These are phyloP conservation scores for Corylus americana DNA, from an alignment of 306 rosid genomes.

Conservation along the genomic window DNA sequence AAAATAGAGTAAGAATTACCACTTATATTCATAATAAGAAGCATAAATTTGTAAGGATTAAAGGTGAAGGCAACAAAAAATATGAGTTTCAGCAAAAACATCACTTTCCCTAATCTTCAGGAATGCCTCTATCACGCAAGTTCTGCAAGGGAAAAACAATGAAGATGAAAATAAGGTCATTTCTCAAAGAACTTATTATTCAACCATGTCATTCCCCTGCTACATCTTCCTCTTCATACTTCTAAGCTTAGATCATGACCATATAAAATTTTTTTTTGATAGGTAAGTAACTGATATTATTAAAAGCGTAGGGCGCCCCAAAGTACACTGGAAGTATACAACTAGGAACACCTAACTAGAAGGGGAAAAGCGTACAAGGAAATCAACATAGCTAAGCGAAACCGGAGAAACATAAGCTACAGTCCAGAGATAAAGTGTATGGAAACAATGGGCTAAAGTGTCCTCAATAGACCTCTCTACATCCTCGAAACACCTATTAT, in stretches of 20 bases:
- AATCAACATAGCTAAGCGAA: no score
- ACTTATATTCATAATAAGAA: not conserved
- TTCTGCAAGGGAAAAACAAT: not conserved
- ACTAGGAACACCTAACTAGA: no score
- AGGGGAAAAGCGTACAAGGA: no score
- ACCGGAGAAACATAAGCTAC: no score
- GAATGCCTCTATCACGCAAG: not conserved
- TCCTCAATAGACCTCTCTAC: no score
- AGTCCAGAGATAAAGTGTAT: no score
- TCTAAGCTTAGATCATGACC: not conserved
- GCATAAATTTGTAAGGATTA: not conserved
- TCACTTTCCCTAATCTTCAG: not conserved
- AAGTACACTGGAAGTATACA: no score
- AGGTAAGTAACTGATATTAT: no score
- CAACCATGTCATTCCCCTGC: not conserved
- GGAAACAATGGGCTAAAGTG: no score
- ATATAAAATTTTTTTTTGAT: no score
- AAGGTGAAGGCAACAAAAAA: not conserved
- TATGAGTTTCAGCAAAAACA: not conserved
- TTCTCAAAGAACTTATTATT: not conserved
- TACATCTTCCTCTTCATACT: not conserved
- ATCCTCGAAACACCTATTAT: no score
- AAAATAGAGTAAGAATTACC: constrained; percentile 10
- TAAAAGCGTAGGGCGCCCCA: no score
- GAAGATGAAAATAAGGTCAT: not conserved